These are phyloP conservation scores for Taphrina flavorubra DNA, from an alignment of 1,139 yeast species.

Conservation along the genomic window DNA sequence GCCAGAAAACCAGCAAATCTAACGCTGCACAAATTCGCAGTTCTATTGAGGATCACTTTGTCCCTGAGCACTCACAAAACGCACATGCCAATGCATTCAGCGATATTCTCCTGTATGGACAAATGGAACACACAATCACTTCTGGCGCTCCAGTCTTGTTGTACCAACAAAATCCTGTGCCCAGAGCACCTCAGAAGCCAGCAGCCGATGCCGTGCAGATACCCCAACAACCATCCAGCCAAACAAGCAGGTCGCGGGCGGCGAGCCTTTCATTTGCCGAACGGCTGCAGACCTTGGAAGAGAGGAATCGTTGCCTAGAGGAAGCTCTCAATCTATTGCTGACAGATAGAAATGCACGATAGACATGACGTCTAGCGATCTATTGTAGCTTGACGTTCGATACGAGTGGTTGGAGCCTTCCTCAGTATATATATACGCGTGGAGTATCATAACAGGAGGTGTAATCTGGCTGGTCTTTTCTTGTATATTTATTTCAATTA, in stretches of 20 bases:
- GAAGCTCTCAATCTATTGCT: constrained; percentile 3
- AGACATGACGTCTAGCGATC: neutral
- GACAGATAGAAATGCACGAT: constrained; percentile 1
- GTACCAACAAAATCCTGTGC: neutral
- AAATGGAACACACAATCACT: constrained; percentile 12
- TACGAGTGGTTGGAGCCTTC: too few relatives aligned
- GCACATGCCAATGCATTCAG: neutral
- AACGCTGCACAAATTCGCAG: neutral
- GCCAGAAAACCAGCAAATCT: neutral
- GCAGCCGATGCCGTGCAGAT: neutral
- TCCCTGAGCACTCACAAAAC: neutral
- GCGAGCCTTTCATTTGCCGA: neutral
- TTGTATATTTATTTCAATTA: too few relatives aligned
- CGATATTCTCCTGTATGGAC: constrained; percentile 13
- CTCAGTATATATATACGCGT: too few relatives aligned
- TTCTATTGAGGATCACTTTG: neutral
- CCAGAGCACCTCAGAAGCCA: neutral
- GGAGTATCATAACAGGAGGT: too few relatives aligned
- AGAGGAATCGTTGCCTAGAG: constrained; percentile 1
- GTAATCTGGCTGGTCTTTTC: too few relatives aligned
- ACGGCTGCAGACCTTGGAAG: neutral
- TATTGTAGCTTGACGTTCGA: too few relatives aligned
- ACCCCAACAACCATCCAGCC: neutral
- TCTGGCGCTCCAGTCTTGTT: constrained; percentile 13
- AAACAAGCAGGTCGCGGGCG: neutral